phyloP scores from a whole-genome alignment of 768 basidiomycete genomes.

The Termitomyces bulborhizus region DNA sequence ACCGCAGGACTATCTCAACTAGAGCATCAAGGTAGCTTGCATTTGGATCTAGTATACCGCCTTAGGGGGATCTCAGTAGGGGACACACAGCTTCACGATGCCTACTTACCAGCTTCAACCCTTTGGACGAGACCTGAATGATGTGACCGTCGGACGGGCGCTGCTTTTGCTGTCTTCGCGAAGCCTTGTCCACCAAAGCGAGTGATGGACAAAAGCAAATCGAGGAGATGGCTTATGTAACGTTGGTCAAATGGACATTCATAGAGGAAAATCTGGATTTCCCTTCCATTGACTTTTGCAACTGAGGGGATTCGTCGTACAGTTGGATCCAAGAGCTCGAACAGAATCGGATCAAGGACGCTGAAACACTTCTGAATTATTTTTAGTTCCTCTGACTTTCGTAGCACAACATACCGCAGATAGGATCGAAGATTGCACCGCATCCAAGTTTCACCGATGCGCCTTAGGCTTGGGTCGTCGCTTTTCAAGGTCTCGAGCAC shows the following conservation, averaged over 20 bases:
- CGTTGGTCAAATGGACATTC: conserved; percentile 74
- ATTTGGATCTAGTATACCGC: conserved; percentile 40
- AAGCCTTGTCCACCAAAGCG: conserved; percentile 90
- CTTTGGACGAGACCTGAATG: conserved; percentile 58
- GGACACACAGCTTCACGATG: neutral
- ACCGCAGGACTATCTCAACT: conserved; percentile 71
- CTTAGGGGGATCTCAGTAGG: conserved; percentile 16
- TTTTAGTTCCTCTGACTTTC: neutral
- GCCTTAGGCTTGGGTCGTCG: conserved; percentile 65
- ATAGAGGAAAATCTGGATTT: conserved; percentile 64
- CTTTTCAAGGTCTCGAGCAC: conserved; percentile 79
- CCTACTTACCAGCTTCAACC: conserved; percentile 48
- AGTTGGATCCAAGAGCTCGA: conserved; percentile 66
- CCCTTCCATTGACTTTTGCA: conserved; percentile 54
- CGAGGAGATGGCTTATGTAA: conserved; percentile 66
- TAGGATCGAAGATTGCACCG: conserved; percentile 89
- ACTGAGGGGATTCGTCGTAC: conserved; percentile 47
- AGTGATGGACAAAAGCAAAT: conserved; percentile 69
- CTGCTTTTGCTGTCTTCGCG: conserved; percentile 63
- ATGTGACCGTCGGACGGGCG: conserved; percentile 57
- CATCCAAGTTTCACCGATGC: conserved; percentile 96
- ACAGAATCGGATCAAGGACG: conserved; percentile 85
- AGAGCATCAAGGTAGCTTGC: conserved; percentile 74
- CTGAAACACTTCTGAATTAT: conserved; percentile 30
- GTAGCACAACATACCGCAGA: conserved; percentile 49